Base-by-base conservation (phyloP, 768 basidiomycete genomes). In the Pleurotus giganteus region DNA sequence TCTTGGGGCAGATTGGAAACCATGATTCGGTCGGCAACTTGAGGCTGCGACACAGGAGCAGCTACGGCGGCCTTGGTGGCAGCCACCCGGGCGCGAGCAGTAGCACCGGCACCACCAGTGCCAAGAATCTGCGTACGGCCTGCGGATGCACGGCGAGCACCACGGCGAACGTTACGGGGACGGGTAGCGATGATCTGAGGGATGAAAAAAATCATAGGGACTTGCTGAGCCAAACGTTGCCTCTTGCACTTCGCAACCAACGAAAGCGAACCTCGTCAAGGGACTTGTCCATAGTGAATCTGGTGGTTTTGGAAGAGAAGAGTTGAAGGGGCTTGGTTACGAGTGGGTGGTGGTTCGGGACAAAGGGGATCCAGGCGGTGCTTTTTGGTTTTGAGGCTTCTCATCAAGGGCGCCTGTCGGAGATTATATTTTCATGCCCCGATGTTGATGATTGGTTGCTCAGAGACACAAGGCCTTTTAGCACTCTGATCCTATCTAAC, bases 1-100 rank as follows among this genome's bases (percentile, higher is more conserved):
- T 99, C 96, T 5, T 70, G 66, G 28, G 96, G 96, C 42, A 99
- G 85, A 69, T 95, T 95, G 60, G 91, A 93, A 53, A 99, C 92
- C 63, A 98, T 92, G 61, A 98, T 95, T 76, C 98, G 98, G 69
- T 91, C 86, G 1, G 91, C 79, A 4, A 76, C 66, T 44, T 79
- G 71, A 21, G 49, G 49, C 23, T 51, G 49, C 23, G 43, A 21
- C 17, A 24, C 43, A 17, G 78, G 58, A 9, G 78, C 62, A 29
- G 76, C 74, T 31, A 77, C 66, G 21, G 71, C 61, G 12, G 73
- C 74, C 28, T 69, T 70, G 34, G 71, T 67, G n/a, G 69, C 74
- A 39, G 72, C 68, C 17, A 73, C 67, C n/a, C 84, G 81, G 17
- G 81, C 81, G 53, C 82, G 81, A 36, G 79, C 71, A 37, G 70